A percentile compares a stretch with the other conserved stretches of the same genome.
Evolutionary conservation across 164 flowering plant genomes (phyloP).

Genomic region (Protea cynaroides): DNA sequence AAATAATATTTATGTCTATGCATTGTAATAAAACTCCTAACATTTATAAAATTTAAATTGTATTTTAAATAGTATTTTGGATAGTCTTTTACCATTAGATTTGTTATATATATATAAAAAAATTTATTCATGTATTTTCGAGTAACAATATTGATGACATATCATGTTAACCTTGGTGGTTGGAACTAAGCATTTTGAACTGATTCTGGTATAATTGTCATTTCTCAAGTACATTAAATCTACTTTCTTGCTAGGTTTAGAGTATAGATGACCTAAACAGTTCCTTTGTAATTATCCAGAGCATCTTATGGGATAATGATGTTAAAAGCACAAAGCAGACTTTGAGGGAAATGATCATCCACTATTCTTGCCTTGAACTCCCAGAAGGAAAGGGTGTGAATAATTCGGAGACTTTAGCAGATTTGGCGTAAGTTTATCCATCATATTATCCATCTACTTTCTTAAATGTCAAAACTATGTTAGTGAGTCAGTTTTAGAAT

Average conservation of each 20-base stretch:
- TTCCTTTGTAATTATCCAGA: constrained; percentile 34
- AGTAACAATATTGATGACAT: no score
- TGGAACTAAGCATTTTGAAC: neutral
- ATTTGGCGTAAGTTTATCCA: constrained; percentile 63
- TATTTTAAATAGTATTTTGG: no score
- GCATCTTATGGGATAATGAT: constrained; percentile 90
- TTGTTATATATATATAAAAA: no score
- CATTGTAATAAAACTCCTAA: no score
- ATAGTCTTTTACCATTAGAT: no score
- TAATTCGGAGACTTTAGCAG: constrained; percentile 58
- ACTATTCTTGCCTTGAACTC: constrained; percentile 65
- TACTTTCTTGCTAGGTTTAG: constrained; percentile 2
- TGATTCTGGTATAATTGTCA: neutral
- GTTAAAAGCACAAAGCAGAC: constrained; percentile 83
- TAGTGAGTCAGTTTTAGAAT: no score
- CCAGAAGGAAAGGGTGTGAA: constrained; percentile 74
- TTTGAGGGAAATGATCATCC: constrained; percentile 75
- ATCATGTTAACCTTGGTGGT: neutral
- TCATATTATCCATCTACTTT: neutral
- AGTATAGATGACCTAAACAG: neutral
- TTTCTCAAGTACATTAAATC: neutral
- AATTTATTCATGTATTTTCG: neutral
- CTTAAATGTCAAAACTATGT: no score
- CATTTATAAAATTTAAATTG: no score
- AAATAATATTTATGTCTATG: no score